Percentiles rank a stretch among this genome's conserved stretches.
Evolutionary conservation across 2,329 filamentous ascomycete species (phyloP).

Genomic region (Microcera coccophila): DNA sequence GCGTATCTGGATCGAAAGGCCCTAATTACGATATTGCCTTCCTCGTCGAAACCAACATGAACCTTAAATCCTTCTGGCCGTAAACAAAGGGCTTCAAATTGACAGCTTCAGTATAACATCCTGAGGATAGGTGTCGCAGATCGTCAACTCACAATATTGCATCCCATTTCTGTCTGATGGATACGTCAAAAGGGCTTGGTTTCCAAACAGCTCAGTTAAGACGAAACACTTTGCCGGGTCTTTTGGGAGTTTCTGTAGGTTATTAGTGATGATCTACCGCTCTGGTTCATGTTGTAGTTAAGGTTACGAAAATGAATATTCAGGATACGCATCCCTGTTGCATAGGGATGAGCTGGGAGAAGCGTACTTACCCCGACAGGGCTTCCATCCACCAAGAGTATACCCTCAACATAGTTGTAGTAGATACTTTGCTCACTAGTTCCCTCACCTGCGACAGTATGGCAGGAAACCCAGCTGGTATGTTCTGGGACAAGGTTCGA

Average conservation of each 20-base stretch:
- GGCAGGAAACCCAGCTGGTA: slow-evolving; percentile 21
- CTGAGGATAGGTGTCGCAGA: too few species aligned
- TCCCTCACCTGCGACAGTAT: slow-evolving; percentile 7
- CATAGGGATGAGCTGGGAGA: neutral
- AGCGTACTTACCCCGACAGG: slow-evolving; percentile 24
- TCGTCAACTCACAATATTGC: too few species aligned
- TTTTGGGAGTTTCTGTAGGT: slow-evolving; percentile 44
- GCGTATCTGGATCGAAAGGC: slow-evolving; percentile 16
- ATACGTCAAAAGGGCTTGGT: slow-evolving; percentile 47
- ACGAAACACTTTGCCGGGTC: slow-evolving; percentile 39
- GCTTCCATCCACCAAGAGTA: slow-evolving; percentile 33
- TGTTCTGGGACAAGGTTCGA: slow-evolving; percentile 18
- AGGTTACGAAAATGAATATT: too few species aligned
- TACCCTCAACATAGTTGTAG: slow-evolving; percentile 30
- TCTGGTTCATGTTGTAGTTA: too few species aligned
- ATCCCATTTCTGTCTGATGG: slow-evolving; percentile 53
- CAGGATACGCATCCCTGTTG: too few species aligned
- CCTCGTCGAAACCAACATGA: slow-evolving; percentile 38
- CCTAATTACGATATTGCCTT: slow-evolving; percentile 27
- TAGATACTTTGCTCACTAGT: slow-evolving; percentile 18
- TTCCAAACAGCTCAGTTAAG: slow-evolving; percentile 52
- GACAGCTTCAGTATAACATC: too few species aligned
- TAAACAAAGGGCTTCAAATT: slow-evolving; percentile 2
- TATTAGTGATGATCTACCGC: too few species aligned
- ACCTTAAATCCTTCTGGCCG: slow-evolving; percentile 43